Evolutionary conservation across 2,329 filamentous ascomycete genomes (phyloP).

Genomic region (Magnaporthiopsis poae): DNA sequence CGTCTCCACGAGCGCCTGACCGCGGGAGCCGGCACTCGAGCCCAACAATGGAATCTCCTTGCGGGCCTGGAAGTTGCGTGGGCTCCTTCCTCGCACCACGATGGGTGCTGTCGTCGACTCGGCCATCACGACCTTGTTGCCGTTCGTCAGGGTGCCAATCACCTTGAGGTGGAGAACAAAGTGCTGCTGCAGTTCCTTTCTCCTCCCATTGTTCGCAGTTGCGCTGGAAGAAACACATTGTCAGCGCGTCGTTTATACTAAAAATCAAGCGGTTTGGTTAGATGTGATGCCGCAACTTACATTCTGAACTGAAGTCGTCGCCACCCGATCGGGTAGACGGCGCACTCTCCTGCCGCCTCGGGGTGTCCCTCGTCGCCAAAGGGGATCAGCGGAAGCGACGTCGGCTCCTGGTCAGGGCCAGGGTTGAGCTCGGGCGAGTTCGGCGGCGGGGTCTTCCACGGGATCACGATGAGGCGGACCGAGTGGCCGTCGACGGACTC

Average conservation of each 20-base stretch:
- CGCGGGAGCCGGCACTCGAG: conserved; percentile 63
- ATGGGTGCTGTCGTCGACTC: conserved; percentile 83
- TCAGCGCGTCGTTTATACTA: conserved; percentile 11
- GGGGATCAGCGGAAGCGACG: conserved; percentile 64
- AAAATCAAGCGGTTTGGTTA: too few relatives aligned
- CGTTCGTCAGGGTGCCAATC: conserved; percentile 71
- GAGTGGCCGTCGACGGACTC: conserved; percentile 89
- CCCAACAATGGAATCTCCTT: conserved; percentile 85
- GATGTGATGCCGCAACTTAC: conserved; percentile 28
- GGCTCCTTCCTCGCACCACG: conserved; percentile 85
- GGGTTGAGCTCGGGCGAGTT: conserved; percentile 59
- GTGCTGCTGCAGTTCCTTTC: conserved; percentile 92
- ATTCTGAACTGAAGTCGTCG: conserved; percentile 85
- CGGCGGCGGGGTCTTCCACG: conserved; percentile 90
- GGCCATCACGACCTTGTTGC: conserved; percentile 69
- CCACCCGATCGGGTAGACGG: conserved; percentile 88
- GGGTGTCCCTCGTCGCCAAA: conserved; percentile 48
- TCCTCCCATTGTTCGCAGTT: conserved; percentile 87
- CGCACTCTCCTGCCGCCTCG: conserved; percentile 63
- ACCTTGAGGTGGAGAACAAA: conserved; percentile 85
- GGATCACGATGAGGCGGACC: conserved; percentile 89
- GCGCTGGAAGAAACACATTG: conserved; percentile 44
- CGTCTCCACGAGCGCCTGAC: conserved; percentile 61
- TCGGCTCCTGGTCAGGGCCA: conserved; percentile 70
- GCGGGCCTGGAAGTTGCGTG: conserved; percentile 84